These are phyloP conservation scores for Penicillium sclerotigenum DNA, from an alignment of 2,329 filamentous ascomycete genomes.

Conservation along the genomic window DNA sequence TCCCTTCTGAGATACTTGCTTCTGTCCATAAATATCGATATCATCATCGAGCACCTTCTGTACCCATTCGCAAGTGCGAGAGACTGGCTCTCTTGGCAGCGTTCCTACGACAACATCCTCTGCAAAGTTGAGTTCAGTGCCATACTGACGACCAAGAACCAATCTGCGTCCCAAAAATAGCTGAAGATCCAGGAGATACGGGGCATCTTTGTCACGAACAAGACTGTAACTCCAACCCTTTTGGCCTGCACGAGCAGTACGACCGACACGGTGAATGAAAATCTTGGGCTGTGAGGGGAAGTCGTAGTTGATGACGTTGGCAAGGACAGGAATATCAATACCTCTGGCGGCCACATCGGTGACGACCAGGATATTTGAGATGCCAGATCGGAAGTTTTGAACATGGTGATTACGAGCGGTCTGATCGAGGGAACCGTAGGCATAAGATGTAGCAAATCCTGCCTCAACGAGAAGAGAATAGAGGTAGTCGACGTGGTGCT, in stretches of 20 bases:
- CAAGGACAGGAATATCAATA: slow-evolving; percentile 94
- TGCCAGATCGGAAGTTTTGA: slow-evolving; percentile 78
- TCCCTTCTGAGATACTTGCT: slow-evolving; percentile 75
- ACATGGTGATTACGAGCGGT: slow-evolving; percentile 89
- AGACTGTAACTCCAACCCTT: slow-evolving; percentile 95
- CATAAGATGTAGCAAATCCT: slow-evolving; percentile 88
- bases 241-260: slow-evolving; percentile 89
- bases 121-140: slow-evolving; percentile 65
- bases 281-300: slow-evolving; percentile 96
- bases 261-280: slow-evolving; percentile 91
- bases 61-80: slow-evolving; percentile 76
- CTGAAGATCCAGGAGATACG: slow-evolving; percentile 90
- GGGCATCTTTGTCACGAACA: slow-evolving; percentile 79
- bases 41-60: slow-evolving; percentile 73
- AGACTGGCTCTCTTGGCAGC: slow-evolving; percentile 69
- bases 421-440: slow-evolving; percentile 92
- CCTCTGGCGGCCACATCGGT: slow-evolving; percentile 95
- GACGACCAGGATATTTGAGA: slow-evolving; percentile 87
- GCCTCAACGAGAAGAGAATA: slow-evolving; percentile 72
- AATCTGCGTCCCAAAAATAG: slow-evolving; percentile 86
- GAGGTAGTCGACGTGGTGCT: slow-evolving; percentile 96
- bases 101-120: slow-evolving; percentile 81
- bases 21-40: slow-evolving; percentile 68
- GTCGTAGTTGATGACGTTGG: slow-evolving; percentile 98
- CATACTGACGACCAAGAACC: slow-evolving; percentile 65